Conservation (phyloP, 345 rosid genomes). For the Boechera divaricarpa region DNA sequence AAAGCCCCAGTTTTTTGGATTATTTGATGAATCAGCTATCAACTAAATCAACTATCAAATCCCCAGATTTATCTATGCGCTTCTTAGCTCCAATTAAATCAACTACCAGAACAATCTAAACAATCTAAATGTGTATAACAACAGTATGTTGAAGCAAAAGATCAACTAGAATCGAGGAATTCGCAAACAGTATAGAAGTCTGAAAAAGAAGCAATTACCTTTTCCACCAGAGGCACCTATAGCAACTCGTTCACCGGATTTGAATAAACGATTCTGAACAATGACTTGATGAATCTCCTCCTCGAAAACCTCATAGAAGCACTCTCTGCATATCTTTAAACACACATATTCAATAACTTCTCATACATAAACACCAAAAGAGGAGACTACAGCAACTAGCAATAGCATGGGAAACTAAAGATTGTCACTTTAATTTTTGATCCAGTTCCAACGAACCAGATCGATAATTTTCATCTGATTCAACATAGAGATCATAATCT, state of each 20-base stretch:
- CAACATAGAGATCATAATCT: neutral
- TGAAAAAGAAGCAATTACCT: slow-evolving; percentile 50
- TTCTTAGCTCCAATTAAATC: neutral
- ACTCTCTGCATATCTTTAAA: slow-evolving; percentile 83
- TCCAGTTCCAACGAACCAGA: neutral
- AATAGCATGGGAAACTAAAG: neutral
- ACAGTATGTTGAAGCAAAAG: neutral
- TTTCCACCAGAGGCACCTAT: slow-evolving; percentile 97
- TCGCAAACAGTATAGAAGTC: neutral
- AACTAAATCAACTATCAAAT: neutral
- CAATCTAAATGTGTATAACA: too few relatives aligned
- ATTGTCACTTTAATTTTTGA: neutral
- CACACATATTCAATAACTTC: neutral
- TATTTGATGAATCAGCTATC: neutral
- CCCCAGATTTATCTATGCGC: too few relatives aligned
- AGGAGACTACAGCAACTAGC: neutral
- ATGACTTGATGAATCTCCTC: slow-evolving; percentile 86
- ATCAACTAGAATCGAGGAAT: slow-evolving; percentile 1
- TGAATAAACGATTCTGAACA: slow-evolving; percentile 66
- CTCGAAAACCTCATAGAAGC: slow-evolving; percentile 82
- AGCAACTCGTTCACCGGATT: slow-evolving; percentile 80
- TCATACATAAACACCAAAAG: neutral
- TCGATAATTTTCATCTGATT: neutral
- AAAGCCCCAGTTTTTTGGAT: neutral
- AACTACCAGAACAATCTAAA: neutral